These are phyloP conservation scores for Leishmania turanica DNA, from an alignment of 208 protist genomes.

Conservation along the genomic window DNA sequence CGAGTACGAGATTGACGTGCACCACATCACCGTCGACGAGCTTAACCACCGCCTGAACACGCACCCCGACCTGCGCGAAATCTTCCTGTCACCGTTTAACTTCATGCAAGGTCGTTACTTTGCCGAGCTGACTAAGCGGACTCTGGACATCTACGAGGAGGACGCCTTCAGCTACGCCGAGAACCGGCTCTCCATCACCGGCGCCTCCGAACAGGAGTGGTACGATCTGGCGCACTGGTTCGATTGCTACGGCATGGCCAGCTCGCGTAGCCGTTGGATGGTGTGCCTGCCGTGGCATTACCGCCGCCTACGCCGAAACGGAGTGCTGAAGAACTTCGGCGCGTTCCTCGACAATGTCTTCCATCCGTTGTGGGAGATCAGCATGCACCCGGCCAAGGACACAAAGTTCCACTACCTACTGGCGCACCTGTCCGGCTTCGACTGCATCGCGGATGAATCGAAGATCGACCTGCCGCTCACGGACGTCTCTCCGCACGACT, in stretches of 20 bases:
- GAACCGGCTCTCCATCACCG: constrained; percentile 82
- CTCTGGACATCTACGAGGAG: constrained; percentile 80
- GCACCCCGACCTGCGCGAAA: constrained; percentile 62
- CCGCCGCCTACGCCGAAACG: constrained; percentile 76
- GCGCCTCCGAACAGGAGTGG: constrained; percentile 93
- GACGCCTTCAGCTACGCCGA: constrained; percentile 89
- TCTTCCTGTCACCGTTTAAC: constrained; percentile 86
- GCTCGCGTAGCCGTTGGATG: constrained; percentile 96
- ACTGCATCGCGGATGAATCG: constrained; percentile 96
- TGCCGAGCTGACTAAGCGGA: constrained; percentile 89
- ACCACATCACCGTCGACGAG: constrained; percentile 86
- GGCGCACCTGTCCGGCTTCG: constrained; percentile 96
- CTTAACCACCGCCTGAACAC: constrained; percentile 82
- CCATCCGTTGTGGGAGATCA: constrained; percentile 97
- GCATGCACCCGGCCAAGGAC: constrained; percentile 93
- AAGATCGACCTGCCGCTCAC: constrained; percentile 92
- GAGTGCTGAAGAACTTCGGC: constrained; percentile 91
- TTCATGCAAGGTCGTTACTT: constrained; percentile 95
- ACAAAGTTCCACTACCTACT: constrained; percentile 97
- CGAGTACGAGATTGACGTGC: constrained; percentile 76
- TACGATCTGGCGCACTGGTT: constrained; percentile 96
- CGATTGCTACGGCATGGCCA: constrained; percentile 95
- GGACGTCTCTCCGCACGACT: constrained; percentile 89
- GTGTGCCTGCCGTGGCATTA: constrained; percentile 95
- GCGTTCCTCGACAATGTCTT: constrained; percentile 98